Conservation (phyloP, 2,329 filamentous ascomycete species). For the Talaromyces sp. region DNA sequence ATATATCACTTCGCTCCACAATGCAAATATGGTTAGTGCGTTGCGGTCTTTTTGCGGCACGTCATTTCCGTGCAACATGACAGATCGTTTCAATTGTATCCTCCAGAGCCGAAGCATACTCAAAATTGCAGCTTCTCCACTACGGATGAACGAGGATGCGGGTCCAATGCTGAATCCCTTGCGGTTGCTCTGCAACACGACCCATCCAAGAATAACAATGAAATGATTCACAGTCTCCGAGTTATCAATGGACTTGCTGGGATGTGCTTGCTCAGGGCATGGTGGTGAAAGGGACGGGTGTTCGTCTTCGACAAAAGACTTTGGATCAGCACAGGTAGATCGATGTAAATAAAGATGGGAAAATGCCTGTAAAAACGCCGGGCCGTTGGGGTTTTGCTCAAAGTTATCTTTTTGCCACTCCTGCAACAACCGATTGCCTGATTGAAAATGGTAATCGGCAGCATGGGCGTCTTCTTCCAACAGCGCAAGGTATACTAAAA, state of each 20-base stretch:
- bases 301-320: not conserved
- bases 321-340: not conserved
- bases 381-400: not conserved
- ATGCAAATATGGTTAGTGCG: conserved; percentile 4
- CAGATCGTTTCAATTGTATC: not conserved
- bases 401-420: conserved; percentile 2
- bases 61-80: not conserved
- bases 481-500: conserved; percentile 13
- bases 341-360: conserved; percentile 7
- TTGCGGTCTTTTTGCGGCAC: conserved; percentile 3
- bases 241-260: not conserved
- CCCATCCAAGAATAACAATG: not conserved
- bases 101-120: not conserved
- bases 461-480: conserved; percentile 12
- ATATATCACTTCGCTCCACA: conserved; percentile 7
- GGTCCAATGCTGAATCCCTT: not conserved
- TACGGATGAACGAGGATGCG: not conserved
- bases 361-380: conserved; percentile 5
- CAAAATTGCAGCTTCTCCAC: not conserved
- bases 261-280: not conserved
- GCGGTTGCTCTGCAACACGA: not conserved
- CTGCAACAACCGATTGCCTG: conserved; percentile 6
- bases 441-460: conserved; percentile 10
- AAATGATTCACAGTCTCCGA: not conserved
- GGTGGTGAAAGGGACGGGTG: not conserved